Conservation (phyloP, 768 basidiomycete genomes). For the Pleurotus tuoliensis region DNA sequence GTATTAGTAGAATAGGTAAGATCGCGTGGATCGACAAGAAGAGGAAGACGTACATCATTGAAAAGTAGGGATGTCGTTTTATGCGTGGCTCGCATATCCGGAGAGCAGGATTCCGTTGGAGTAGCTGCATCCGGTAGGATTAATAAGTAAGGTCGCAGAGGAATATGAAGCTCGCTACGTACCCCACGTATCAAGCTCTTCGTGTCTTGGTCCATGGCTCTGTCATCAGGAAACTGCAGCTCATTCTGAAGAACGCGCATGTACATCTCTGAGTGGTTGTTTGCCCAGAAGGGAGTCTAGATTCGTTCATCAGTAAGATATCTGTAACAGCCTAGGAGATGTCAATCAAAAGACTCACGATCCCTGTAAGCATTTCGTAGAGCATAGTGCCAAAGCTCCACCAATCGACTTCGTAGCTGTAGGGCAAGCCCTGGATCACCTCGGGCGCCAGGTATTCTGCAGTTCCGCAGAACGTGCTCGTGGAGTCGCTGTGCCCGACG, state of each 20-base stretch:
- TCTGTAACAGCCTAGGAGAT: conserved; percentile 7
- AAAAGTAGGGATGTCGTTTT: conserved; percentile 93
- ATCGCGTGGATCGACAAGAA: conserved; percentile 13
- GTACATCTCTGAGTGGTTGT: conserved; percentile 95
- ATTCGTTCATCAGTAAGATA: background rate
- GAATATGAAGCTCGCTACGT: conserved; percentile 26
- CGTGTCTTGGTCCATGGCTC: conserved; percentile 91
- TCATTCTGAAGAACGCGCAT: conserved; percentile 89
- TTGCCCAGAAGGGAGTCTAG: conserved; percentile 90
- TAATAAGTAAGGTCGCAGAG: background rate
- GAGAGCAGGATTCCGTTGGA: conserved; percentile 89
- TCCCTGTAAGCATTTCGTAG: conserved; percentile 94
- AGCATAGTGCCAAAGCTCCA: conserved; percentile 99
- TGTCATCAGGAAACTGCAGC: conserved; percentile 83
- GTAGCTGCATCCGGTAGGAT: conserved; percentile 47
- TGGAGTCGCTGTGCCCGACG: conserved; percentile 54
- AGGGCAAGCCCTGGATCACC: conserved; percentile 86
- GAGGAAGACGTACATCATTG: conserved; percentile 68
- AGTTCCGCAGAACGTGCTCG: conserved; percentile 92
- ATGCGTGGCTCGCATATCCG: conserved; percentile 91
- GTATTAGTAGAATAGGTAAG: conserved; percentile 15
- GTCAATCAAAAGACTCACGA: conserved; percentile 51
- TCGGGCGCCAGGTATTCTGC: conserved; percentile 97
- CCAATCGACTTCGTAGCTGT: conserved; percentile 96
- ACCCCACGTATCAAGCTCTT: conserved; percentile 94